phyloP scores from a whole-genome alignment of 2,329 filamentous ascomycete species.

The Colletotrichum sp. region DNA sequence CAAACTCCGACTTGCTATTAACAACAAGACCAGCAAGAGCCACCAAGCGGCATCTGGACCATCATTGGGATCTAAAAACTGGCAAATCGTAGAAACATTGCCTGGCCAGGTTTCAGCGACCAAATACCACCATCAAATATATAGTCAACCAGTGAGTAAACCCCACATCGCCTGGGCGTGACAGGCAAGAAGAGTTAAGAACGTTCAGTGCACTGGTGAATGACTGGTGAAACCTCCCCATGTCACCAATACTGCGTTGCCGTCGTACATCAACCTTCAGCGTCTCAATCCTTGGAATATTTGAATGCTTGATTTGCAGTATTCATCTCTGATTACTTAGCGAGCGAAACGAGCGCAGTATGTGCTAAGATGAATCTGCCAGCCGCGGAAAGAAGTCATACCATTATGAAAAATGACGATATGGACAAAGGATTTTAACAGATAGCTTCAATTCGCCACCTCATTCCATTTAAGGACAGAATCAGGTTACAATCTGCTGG shows the following conservation, averaged over 20 bases:
- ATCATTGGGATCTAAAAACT: too few relatives aligned
- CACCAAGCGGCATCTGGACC: too few relatives aligned
- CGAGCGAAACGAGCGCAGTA: not conserved
- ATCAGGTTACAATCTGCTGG: fast-evolving
- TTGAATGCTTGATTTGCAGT: not conserved
- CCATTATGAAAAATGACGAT: not conserved
- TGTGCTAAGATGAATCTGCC: fast-evolving
- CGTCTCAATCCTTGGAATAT: not conserved
- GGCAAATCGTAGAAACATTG: too few relatives aligned
- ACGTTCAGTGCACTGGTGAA: not conserved
- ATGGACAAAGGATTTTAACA: fast-evolving
- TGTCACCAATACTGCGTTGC: not conserved
- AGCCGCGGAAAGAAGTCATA: fast-evolving
- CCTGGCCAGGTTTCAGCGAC: too few relatives aligned
- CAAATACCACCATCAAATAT: not conserved
- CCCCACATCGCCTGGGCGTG: not conserved
- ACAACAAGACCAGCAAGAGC: too few relatives aligned
- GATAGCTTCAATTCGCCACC: fast-evolving
- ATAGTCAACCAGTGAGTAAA: not conserved
- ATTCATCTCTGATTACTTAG: fast-evolving
- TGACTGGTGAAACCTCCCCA: not conserved
- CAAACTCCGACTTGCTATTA: too few relatives aligned
- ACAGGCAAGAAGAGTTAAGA: fast-evolving
- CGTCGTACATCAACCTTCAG: not conserved
- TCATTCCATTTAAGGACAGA: not conserved